A percentile compares a stretch with the other conserved stretches of the same genome.
phyloP scores from a whole-genome alignment of 2,329 filamentous ascomycete species.

The Paecilomyces variotii region DNA sequence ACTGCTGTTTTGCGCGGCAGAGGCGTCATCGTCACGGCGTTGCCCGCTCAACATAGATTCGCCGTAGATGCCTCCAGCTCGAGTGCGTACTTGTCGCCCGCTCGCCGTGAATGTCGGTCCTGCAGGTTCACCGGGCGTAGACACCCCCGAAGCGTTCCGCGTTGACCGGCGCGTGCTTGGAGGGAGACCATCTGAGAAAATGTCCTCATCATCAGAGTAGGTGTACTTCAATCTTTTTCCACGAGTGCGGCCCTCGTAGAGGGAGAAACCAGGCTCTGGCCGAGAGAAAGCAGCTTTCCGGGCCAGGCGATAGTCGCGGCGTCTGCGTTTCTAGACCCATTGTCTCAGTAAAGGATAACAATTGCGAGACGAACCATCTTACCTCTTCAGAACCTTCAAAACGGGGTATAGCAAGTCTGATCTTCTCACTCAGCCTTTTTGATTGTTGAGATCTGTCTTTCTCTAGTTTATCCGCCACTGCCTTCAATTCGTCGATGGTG shows the following conservation, averaged over 20 bases:
- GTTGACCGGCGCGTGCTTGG: slow-evolving; percentile 54
- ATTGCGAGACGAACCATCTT: slow-evolving; percentile 20
- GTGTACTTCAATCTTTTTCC: slow-evolving; percentile 97
- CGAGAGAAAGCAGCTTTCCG: slow-evolving; percentile 82
- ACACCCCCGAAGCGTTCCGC: slow-evolving; percentile 59
- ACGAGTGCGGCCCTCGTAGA: slow-evolving; percentile 92
- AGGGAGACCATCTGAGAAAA: slow-evolving; percentile 53
- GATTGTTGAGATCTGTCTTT: slow-evolving; percentile 76
- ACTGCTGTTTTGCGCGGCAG: slow-evolving; percentile 38
- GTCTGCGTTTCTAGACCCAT: slow-evolving; percentile 68
- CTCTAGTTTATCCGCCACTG: slow-evolving; percentile 66
- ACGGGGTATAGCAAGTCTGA: slow-evolving; percentile 69
- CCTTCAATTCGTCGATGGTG: slow-evolving; percentile 75
- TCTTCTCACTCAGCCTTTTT: slow-evolving; percentile 67
- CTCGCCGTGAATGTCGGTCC: slow-evolving; percentile 69
- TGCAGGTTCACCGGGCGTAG: slow-evolving; percentile 61
- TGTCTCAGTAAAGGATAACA: slow-evolving; percentile 8
- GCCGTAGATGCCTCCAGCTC: slow-evolving; percentile 48
- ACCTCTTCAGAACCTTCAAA: slow-evolving; percentile 93
- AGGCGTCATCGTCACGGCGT: slow-evolving; percentile 36
- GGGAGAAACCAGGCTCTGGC: slow-evolving; percentile 79
- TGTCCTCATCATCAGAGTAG: slow-evolving; percentile 80
- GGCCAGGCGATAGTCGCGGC: slow-evolving; percentile 80
- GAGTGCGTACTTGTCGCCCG: slow-evolving; percentile 65
- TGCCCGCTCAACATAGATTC: slow-evolving; percentile 50